Percentiles rank a stretch among this genome's conserved stretches.
These are phyloP conservation scores for Dalbergia cochinchinensis DNA, from an alignment of 306 rosid genomes.

Conservation along the genomic window DNA sequence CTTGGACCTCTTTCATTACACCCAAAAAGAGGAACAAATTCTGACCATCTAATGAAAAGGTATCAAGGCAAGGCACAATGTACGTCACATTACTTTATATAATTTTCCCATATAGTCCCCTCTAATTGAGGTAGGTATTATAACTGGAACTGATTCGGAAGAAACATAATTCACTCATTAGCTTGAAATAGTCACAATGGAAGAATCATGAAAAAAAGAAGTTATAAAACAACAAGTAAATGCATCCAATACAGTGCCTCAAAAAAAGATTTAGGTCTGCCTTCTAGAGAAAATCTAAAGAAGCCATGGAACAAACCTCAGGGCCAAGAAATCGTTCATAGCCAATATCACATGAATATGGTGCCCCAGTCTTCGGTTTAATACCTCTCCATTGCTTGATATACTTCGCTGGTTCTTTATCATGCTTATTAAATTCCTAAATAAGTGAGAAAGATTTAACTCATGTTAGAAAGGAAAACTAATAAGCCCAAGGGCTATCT, in stretches of 20 bases:
- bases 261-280: background rate
- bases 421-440: slow-evolving; percentile 97
- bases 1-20: slow-evolving; percentile 11
- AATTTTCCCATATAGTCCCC: slow-evolving; percentile 5
- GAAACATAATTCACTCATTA: slow-evolving; percentile 1
- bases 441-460: slow-evolving; percentile 44
- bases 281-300: slow-evolving; percentile 30
- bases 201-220: slow-evolving; percentile 19
- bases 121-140: background rate
- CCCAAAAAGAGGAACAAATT: slow-evolving; percentile 16
- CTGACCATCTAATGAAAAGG: slow-evolving; percentile 22
- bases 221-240: background rate
- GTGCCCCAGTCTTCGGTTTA: slow-evolving; percentile 98
- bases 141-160: background rate
- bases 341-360: slow-evolving; percentile 98
- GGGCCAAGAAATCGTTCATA: slow-evolving; percentile 99
- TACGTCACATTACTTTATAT: background rate
- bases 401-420: slow-evolving; percentile 93
- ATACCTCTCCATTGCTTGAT: slow-evolving; percentile 96
- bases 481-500: slow-evolving; percentile 30
- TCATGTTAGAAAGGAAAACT: slow-evolving; percentile 38
- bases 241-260: slow-evolving; percentile 13
- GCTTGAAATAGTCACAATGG: slow-evolving; percentile 1
- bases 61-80: background rate
- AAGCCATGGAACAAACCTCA: slow-evolving; percentile 69